Evolutionary conservation across 192 early-diverging fungal genomes (phyloP), one percentile per base, ranked within the genome.

Genomic region (Jimgerdemannia flammicorona): DNA sequence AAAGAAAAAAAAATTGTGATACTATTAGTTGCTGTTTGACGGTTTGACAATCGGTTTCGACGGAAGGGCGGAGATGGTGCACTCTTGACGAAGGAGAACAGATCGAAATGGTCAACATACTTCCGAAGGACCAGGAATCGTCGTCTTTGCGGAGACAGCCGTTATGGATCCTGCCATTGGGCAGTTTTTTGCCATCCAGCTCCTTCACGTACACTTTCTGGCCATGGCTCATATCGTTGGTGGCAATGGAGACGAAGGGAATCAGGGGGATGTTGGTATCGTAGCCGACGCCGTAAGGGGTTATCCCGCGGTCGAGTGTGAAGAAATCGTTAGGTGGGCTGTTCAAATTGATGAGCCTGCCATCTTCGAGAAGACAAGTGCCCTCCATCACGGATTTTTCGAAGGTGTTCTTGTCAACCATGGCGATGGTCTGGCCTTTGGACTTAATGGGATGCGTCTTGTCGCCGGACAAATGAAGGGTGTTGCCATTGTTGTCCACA

Each of bases 71-170:
- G 29, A 29, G 29, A 29, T 29, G 29, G 29, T 29, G 29, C 29
- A 29, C 29, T 29, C 29, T 29, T 29, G 29, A 29, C 29, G 29
- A 29, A 29, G 29, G 29, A 29, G 29, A 29, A 29, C 29, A 29
- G 29, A 29, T 29, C 29, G 29, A 29, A 29, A 29, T 29, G 29
- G 29, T 29, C 29, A 29, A 29, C 29, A 29, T 74, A 79, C 77
- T 20, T 8, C 44, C 65, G 80, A 84, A 84, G 7, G 72, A 65
- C 19, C 67, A 77, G 9, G 81, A 67, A 54, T 67, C 49, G 71
- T 84, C 83, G 39, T 83, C 83, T 3, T 76, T 77, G 39, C 72
- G 64, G 6, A 81, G 74, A 71, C 83, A 84, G 4, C 83, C 83
- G 71, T 84, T 84, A 63, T 84, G 83, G 14, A 10, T 77, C 42